phyloP scores from a whole-genome alignment of 192 early-diverging fungal species.

The Rhizophagus clarus region DNA sequence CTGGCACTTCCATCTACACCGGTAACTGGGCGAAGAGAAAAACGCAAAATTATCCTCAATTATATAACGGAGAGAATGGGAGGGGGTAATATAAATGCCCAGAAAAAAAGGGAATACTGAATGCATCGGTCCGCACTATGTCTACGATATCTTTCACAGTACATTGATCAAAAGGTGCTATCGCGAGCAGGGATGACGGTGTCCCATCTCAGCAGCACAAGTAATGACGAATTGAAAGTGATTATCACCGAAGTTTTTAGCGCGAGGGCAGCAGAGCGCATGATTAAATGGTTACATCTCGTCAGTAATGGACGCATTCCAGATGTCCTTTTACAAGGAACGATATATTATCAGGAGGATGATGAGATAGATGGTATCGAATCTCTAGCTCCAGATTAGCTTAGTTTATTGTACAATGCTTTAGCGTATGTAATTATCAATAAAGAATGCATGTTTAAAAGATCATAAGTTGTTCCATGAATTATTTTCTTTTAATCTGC shows the following conservation, averaged over 20 bases:
- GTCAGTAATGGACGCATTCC: not conserved
- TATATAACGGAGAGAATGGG: not conserved
- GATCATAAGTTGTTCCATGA: too few species aligned
- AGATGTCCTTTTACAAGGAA: not conserved
- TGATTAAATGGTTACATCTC: not conserved
- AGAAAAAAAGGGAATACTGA: not conserved
- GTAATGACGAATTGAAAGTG: not conserved
- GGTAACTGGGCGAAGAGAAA: not conserved
- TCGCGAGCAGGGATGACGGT: not conserved
- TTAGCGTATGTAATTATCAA: too few species aligned
- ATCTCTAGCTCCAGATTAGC: not conserved
- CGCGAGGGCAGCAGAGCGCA: not conserved
- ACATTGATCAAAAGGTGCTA: not conserved
- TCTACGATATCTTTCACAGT: not conserved
- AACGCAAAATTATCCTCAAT: not conserved
- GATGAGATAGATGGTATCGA: not conserved
- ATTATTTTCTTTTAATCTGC: too few species aligned
- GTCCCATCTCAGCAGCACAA: not conserved
- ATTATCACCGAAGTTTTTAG: not conserved
- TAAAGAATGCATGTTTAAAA: too few species aligned
- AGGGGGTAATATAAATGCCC: not conserved
- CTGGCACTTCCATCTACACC: not conserved
- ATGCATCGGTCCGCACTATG: not conserved
- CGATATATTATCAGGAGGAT: not conserved
- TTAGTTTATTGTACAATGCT: too few species aligned